Conservation (phyloP, 305 asterid species). For the Rubia tinctorum region DNA sequence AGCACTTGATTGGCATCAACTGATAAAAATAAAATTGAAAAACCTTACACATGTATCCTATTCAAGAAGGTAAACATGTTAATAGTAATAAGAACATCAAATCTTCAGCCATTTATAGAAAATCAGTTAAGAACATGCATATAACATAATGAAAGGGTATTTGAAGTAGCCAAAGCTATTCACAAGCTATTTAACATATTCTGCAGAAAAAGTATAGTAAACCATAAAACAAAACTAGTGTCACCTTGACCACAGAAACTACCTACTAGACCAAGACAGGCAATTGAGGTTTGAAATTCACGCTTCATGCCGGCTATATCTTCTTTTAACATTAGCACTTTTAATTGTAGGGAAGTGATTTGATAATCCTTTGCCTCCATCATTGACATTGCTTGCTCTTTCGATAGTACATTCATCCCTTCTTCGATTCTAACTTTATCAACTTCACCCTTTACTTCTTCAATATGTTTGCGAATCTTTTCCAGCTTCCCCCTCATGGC, state of each 20-base stretch:
- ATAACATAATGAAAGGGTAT: not conserved
- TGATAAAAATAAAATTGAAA: no score
- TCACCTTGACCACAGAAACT: not conserved
- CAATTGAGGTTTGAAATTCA: slow-evolving; percentile 28
- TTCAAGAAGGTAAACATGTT: not conserved
- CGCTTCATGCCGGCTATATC: slow-evolving; percentile 9
- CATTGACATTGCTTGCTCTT: not conserved
- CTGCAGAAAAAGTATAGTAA: not conserved
- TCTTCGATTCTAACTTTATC: no score
- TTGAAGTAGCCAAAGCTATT: not conserved
- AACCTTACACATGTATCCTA: no score
- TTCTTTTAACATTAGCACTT: not conserved
- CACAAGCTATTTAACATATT: not conserved
- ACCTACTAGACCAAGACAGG: not conserved
- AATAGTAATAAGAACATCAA: not conserved
- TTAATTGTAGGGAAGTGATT: not conserved
- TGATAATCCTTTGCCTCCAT: not conserved
- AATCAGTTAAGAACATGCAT: not conserved
- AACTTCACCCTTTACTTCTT: not conserved
- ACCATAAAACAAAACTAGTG: not conserved
- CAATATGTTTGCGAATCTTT: not conserved
- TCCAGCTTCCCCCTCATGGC: not conserved
- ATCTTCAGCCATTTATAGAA: not conserved
- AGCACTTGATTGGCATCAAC: not conserved
- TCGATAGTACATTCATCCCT: no score